Conservation (phyloP, 2,329 filamentous ascomycete genomes). For the Nannizzia gypsea region DNA sequence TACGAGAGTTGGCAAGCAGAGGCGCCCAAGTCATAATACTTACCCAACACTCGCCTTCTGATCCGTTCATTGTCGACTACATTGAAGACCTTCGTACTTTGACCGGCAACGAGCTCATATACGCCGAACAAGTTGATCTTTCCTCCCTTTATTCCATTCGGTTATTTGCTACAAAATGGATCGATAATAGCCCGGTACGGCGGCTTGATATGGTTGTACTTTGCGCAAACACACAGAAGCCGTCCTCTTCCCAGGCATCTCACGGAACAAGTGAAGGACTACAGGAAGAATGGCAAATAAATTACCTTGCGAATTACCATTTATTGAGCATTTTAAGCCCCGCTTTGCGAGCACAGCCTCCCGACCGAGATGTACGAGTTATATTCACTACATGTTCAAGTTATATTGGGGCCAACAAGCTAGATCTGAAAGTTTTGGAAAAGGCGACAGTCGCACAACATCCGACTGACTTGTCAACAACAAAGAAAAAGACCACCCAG, state of each 20-base stretch:
- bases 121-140: constrained; percentile 89
- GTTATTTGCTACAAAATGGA: constrained; percentile 91
- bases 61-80: constrained; percentile 84
- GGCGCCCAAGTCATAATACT: constrained; percentile 87
- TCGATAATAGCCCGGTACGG: constrained; percentile 83
- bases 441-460: constrained; percentile 32
- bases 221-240: constrained; percentile 67
- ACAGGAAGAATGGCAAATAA: constrained; percentile 85
- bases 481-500: constrained; percentile 11
- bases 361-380: constrained; percentile 84
- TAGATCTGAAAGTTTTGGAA: constrained; percentile 35
- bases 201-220: constrained; percentile 84
- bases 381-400: constrained; percentile 77
- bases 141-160: constrained; percentile 80
- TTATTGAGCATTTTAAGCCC: constrained; percentile 83
- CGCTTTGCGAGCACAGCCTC: constrained; percentile 77
- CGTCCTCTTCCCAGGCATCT: constrained; percentile 47
- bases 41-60: constrained; percentile 65
- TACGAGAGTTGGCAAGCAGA: constrained; percentile 60
- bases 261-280: constrained; percentile 63
- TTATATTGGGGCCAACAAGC: constrained; percentile 61
- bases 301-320: constrained; percentile 93
- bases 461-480: constrained; percentile 17
- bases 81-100: constrained; percentile 72
- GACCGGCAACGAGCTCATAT: constrained; percentile 77